phyloP scores from a whole-genome alignment of 345 rosid genomes.

The Aquilaria sinensis region DNA sequence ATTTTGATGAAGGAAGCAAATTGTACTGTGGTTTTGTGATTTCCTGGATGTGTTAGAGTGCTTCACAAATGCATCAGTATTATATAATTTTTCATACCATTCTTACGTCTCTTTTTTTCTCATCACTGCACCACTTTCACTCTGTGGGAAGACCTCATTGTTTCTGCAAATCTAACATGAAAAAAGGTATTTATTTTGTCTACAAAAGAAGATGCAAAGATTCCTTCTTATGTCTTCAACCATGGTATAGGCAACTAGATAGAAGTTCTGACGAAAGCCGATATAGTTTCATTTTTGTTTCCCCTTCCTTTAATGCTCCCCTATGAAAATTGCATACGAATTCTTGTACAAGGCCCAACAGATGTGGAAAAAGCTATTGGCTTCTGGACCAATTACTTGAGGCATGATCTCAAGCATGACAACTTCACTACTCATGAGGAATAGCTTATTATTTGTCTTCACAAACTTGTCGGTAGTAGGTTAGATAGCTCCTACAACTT shows the following conservation, averaged over 20 bases:
- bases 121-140: neutral
- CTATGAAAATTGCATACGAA: neutral
- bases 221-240: constrained; percentile 70
- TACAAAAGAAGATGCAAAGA: constrained; percentile 80
- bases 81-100: constrained; percentile 4
- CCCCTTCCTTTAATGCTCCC: neutral
- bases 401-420: constrained; percentile 89
- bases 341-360: constrained; percentile 48
- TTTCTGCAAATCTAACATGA: constrained; percentile 67
- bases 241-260: constrained; percentile 91
- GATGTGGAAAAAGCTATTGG: constrained; percentile 91
- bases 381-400: constrained; percentile 88
- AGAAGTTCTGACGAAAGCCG: constrained; percentile 79
- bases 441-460: constrained; percentile 63
- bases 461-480: constrained; percentile 78
- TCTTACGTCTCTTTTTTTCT: constrained; percentile 16
- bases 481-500: constrained; percentile 4
- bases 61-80: constrained; percentile 42
- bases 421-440: constrained; percentile 75
- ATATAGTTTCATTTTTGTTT: constrained; percentile 15
- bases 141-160: constrained; percentile 85
- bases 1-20: too few relatives aligned
- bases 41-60: neutral
- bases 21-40: too few relatives aligned
- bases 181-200: constrained; percentile 92